Evolutionary conservation across 805 yeast genomes (phyloP).

Genomic region (Gaillardinia entomophila): DNA sequence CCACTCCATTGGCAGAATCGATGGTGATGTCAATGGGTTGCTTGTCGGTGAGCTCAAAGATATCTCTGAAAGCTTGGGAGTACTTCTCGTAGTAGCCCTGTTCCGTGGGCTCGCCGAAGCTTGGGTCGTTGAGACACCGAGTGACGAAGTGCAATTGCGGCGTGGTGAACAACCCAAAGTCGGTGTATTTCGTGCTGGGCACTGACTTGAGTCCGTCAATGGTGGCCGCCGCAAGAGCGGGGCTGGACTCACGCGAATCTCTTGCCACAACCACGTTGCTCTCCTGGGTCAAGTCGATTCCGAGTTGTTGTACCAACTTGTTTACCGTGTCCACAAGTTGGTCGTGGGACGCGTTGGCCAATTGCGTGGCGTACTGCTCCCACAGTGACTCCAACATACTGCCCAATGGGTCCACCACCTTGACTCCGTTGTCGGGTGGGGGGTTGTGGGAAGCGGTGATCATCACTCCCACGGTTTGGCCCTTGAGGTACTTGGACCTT

Average conservation of each 20-base stretch:
- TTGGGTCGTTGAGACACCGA: constrained; percentile 59
- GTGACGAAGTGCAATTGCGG: constrained; percentile 92
- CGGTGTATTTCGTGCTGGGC: constrained; percentile 36
- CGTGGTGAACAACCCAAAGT: constrained; percentile 76
- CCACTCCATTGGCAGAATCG: constrained; percentile 97
- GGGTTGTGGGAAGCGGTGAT: constrained; percentile 95
- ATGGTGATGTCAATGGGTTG: constrained; percentile 48
- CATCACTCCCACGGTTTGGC: constrained; percentile 87
- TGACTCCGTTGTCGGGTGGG: constrained; percentile 79
- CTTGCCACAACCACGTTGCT: constrained; percentile 65
- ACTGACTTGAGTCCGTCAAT: constrained; percentile 54
- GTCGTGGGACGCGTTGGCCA: constrained; percentile 63
- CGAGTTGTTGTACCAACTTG: constrained; percentile 31
- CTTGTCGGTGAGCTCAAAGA: constrained; percentile 24
- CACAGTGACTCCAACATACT: constrained; percentile 80
- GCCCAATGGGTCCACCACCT: constrained; percentile 90
- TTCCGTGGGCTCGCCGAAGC: constrained; percentile 60
- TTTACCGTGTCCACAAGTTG: constrained; percentile 37
- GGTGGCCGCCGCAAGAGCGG: constrained; percentile 51
- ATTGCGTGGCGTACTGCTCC: constrained; percentile 74
- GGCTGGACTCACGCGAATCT: constrained; percentile 87
- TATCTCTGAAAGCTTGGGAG: constrained; percentile 43
- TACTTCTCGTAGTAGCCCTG: constrained; percentile 67
- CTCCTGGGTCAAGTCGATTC: constrained; percentile 39
- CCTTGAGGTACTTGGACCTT: constrained; percentile 66